Conservation (phyloP, 139 green algal genomes). For the Marvania coccoides region DNA sequence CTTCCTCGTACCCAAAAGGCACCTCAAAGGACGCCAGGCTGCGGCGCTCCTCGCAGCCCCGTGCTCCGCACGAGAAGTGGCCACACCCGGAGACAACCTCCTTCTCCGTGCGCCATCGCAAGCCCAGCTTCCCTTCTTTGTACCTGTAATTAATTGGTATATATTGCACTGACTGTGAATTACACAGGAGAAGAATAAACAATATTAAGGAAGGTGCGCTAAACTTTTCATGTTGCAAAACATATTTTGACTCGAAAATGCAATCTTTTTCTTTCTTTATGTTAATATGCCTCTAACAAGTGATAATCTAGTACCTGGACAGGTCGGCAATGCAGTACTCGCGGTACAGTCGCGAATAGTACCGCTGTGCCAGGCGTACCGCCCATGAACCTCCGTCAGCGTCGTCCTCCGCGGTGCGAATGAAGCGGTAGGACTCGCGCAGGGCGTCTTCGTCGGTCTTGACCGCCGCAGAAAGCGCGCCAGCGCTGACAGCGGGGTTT, state of each 20-base stretch:
- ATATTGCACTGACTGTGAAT: too few relatives aligned
- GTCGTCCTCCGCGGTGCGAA: conserved; percentile 58
- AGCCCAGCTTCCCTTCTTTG: conserved; percentile 66
- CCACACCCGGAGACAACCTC: conserved; percentile 81
- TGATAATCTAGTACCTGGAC: too few relatives aligned
- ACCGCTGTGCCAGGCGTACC: conserved; percentile 57
- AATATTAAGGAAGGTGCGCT: too few relatives aligned
- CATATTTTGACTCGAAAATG: too few relatives aligned
- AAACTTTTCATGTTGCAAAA: too few relatives aligned
- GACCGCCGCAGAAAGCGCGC: not conserved
- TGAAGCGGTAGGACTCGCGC: conserved; percentile 48
- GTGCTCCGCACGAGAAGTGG: conserved; percentile 79
- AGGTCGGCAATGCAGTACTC: conserved; percentile 91
- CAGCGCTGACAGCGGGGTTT: not conserved
- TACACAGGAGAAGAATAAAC: not conserved
- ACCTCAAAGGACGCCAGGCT: conserved; percentile 79
- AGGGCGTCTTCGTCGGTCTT: conserved; percentile 54
- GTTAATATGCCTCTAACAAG: too few relatives aligned
- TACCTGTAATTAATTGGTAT: too few relatives aligned
- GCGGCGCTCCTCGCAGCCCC: conserved; percentile 44
- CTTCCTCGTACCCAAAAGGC: conserved; percentile 77
- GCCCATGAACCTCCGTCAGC: conserved; percentile 45
- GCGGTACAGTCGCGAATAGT: conserved; percentile 84
- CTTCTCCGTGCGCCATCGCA: conserved; percentile 78
- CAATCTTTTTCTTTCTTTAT: conserved; percentile 5